phyloP scores from a whole-genome alignment of 352 stramenopile genomes.

The Aphanomyces euteiches region DNA sequence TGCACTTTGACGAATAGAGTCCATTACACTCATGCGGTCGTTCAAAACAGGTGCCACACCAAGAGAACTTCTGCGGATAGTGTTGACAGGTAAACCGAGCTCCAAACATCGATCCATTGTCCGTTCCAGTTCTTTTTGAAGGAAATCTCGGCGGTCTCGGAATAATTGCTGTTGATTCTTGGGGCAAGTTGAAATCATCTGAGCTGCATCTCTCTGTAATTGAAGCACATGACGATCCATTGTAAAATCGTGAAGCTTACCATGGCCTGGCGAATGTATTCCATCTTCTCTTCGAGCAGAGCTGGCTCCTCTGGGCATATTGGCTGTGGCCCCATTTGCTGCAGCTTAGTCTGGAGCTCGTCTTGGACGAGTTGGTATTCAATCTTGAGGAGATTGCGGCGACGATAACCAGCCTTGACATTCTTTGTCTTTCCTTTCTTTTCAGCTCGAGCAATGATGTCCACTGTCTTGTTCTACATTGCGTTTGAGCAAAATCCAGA shows the following conservation, averaged over 20 bases:
- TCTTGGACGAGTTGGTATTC: slow-evolving; percentile 26
- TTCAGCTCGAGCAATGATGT: slow-evolving; percentile 16
- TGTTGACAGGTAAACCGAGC: slow-evolving; percentile 20
- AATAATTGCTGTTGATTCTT: slow-evolving; percentile 20
- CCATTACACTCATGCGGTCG: background rate
- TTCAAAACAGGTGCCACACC: background rate
- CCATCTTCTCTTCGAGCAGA: slow-evolving; percentile 12
- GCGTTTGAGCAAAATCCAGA: slow-evolving; percentile 8
- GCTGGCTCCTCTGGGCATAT: slow-evolving; percentile 14
- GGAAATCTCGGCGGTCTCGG: slow-evolving; percentile 9
- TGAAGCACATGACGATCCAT: background rate
- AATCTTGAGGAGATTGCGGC: slow-evolving; percentile 25
- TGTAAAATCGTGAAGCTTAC: background rate
- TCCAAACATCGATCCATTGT: slow-evolving; percentile 6
- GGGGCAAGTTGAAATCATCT: background rate
- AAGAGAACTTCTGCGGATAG: background rate
- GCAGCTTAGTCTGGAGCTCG: slow-evolving; percentile 10
- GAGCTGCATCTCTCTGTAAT: background rate
- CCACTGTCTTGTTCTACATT: slow-evolving; percentile 26
- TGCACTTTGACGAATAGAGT: background rate
- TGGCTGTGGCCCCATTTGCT: slow-evolving; percentile 5
- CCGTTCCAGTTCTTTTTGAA: slow-evolving; percentile 16
- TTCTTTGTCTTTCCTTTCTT: slow-evolving; percentile 20
- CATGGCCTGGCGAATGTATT: slow-evolving; percentile 16
- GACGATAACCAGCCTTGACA: slow-evolving; percentile 12